Evolutionary conservation across 805 yeast genomes (phyloP), one percentile per base, ranked within the genome.

Genomic region (Teunomyces cretensis): DNA sequence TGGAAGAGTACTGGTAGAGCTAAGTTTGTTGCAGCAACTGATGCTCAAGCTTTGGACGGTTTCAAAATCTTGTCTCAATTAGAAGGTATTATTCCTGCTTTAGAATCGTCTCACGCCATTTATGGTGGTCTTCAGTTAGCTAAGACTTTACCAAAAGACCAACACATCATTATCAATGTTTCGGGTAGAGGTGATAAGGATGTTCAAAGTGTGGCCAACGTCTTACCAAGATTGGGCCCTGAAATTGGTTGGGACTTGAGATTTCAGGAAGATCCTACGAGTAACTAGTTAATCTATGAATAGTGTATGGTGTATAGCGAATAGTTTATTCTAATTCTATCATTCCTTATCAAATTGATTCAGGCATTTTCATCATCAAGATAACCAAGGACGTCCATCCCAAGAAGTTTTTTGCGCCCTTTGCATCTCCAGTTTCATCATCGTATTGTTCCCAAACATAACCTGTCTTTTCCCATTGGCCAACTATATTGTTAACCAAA

Each of bases 181-280:
- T 89, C 97, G 42, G 99, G 99, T 59, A 88, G 99, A 78, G 99
- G 99, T 72, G 99, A 94, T 67, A 94, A 94, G 74, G 99, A 94
- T 67, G 99, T 94, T 32, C 97, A 90, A 70, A 88, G 91, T 65
- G 97, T 94, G 44, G 99, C 99, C 39, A 97, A 94, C 67, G 81
- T 84, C 43, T 77, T 94, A 62, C 99, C 99, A 39, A 79, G 72
- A 52, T 74, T 89, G 45, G 99, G 99, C 35, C 95, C 94, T 40
- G 63, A 83, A 67, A 92, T 94, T 60, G 94, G 86, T 59, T 94
- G 99, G 99, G 97, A 92, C 65, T 76, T 94, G 64, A 81, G 99
- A 68, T 94, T 94, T 56, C 88, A 86, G 59, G 69, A 62, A 28
- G 75, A 71, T 51, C 76, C 76, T 31, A 55, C 72, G 68, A 69